Evolutionary conservation across 2,329 filamentous ascomycete genomes (phyloP).

Genomic region (Basipetospora chlamydospora): DNA sequence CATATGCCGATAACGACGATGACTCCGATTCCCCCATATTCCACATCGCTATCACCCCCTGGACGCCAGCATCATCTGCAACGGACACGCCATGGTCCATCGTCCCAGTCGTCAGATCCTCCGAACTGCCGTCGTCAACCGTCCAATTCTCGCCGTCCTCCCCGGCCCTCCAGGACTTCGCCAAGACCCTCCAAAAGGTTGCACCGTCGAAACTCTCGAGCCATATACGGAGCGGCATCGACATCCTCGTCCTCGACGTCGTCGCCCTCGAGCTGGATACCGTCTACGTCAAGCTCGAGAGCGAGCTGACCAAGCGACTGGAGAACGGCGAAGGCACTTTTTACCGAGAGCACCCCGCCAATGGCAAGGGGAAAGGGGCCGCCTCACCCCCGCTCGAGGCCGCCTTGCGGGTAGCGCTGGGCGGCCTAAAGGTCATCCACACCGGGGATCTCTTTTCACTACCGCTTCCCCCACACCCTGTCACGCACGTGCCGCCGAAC

Average conservation of each 20-base stretch:
- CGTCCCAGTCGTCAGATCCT: conserved; percentile 55
- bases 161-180: conserved; percentile 63
- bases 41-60: conserved; percentile 61
- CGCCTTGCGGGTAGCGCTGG: conserved; percentile 60
- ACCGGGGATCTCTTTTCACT: conserved; percentile 66
- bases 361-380: conserved; percentile 1
- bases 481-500: conserved; percentile 71
- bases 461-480: conserved; percentile 67
- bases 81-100: conserved; percentile 69
- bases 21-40: conserved; percentile 25
- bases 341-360: conserved; percentile 45
- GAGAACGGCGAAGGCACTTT: conserved; percentile 77
- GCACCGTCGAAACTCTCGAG: conserved; percentile 62
- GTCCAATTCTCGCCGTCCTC: conserved; percentile 65
- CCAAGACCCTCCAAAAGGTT: conserved; percentile 54
- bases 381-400: conserved; percentile 38
- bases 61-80: conserved; percentile 43
- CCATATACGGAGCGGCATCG: conserved; percentile 62
- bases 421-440: conserved; percentile 63
- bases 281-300: conserved; percentile 75
- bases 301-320: conserved; percentile 61
- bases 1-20: conserved; percentile 18
- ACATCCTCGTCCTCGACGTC: conserved; percentile 72
- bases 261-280: conserved; percentile 68
- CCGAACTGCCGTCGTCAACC: conserved; percentile 57